Evolutionary conservation across 495 filamentous ascomycete species (phyloP), one percentile per base, ranked within the genome.

Genomic region (Neurospora sp.): DNA sequence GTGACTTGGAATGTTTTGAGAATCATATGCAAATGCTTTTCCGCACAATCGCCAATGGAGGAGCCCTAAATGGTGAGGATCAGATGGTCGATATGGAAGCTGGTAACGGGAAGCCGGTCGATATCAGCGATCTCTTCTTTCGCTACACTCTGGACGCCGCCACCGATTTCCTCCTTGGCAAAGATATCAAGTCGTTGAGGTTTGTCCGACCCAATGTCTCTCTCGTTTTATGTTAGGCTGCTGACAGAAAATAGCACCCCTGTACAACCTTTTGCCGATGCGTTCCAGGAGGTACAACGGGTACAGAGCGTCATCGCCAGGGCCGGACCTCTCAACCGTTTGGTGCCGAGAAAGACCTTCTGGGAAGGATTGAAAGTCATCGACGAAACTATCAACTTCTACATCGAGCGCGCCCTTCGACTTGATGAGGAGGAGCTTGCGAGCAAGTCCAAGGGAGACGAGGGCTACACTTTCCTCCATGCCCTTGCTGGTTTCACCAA

Each of bases 161-260:
- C 2, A 96, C 94, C 16, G 92, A 95, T 73, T 97, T 96, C 78
- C 83, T 98, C 41, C 86, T 97, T n/a, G 94, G 94, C 16, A 83
- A 90, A 69, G 89, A 89, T 70, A 89, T 93, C 16, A 86, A 92
- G 74, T 93, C 89, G 76, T 84, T 94, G n/a, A 82, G 79, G 82
- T 85, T 72, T 77, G 81, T 75, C 48, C 18, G 40, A 66, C 54
- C 54, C 27, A 18, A 18, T 35, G 54, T 12, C 27, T 66, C 27
- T 35, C 3, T 37, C 12, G 5, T 7, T 35, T 35, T 37, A 35
- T 66, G 27, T 16, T 66, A 35, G 54, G 54, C 23, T 66, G 27
- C 27, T 66, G 27, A 66, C 54, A 66, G 54, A 5, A 66, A 66
- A 12, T 70, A 85, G 83, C 41, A 84, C 79, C 23, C 83, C 82